phyloP scores from a whole-genome alignment of 2,329 filamentous ascomycete genomes.

The Aspergillus sojae region DNA sequence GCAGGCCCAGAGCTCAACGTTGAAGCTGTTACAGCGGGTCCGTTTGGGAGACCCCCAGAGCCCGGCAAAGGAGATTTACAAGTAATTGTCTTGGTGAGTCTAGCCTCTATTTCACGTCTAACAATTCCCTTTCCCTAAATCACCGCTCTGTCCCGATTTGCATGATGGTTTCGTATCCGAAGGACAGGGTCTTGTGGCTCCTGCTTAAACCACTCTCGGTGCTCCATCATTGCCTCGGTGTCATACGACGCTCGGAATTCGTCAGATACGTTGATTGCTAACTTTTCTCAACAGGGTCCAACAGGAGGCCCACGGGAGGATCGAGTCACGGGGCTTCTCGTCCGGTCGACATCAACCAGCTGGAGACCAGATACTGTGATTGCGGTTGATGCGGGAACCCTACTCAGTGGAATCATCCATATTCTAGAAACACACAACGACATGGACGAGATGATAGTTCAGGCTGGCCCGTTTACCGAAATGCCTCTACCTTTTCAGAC shows the following conservation, averaged over 20 bases:
- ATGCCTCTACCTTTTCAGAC: conserved; percentile 69
- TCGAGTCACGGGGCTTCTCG: conserved; percentile 85
- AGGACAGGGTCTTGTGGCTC: background rate
- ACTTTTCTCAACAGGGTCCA: conserved; percentile 65
- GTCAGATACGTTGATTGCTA: conserved; percentile 27
- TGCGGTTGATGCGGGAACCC: conserved; percentile 91
- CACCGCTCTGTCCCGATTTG: conserved; percentile 2
- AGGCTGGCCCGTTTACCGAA: conserved; percentile 77
- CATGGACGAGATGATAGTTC: conserved; percentile 29
- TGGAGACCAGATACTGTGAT: conserved; percentile 84
- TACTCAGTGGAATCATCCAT: conserved; percentile 80
- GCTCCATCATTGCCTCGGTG: background rate
- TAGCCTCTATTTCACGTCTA: conserved; percentile 1
- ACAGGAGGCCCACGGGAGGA: conserved; percentile 89
- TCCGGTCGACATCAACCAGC: conserved; percentile 74
- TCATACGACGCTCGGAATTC: conserved; percentile 17
- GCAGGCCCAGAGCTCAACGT: background rate
- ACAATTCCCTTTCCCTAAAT: background rate
- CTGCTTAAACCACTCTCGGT: background rate
- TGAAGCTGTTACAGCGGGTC: background rate
- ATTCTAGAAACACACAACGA: conserved; percentile 62
- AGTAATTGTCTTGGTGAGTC: conserved; percentile 73
- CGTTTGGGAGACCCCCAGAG: background rate
- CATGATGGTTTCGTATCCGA: background rate
- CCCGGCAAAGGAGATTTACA: conserved; percentile 50